These are phyloP conservation scores for Schizochytrium sp. DNA, from an alignment of 108 stramenopile species.

Conservation along the genomic window DNA sequence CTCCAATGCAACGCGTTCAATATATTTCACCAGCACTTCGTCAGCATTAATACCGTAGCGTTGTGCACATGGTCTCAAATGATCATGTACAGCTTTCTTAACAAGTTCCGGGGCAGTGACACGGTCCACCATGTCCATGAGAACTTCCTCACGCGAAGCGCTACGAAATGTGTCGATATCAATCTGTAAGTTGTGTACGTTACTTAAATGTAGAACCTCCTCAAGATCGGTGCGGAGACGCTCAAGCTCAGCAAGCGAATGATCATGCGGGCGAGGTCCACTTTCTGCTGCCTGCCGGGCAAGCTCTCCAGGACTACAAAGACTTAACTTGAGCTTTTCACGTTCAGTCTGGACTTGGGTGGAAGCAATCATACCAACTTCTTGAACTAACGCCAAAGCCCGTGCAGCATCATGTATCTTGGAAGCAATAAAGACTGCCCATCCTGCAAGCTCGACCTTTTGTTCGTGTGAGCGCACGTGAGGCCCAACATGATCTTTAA, in stretches of 20 bases:
- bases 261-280: not conserved
- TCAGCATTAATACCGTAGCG: conserved; percentile 42
- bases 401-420: not conserved
- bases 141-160: not conserved
- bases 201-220: not conserved
- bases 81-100: not conserved
- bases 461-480: conserved; percentile 28
- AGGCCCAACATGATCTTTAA: not conserved
- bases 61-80: not conserved
- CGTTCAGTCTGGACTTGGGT: conserved; percentile 26
- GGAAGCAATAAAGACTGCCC: not conserved
- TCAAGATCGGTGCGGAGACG: conserved; percentile 38
- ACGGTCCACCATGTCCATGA: conserved; percentile 47
- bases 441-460: not conserved
- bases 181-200: not conserved
- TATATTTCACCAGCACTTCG: conserved; percentile 5
- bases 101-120: conserved; percentile 33
- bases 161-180: not conserved
- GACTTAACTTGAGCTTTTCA: conserved; percentile 17
- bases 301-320: conserved; percentile 5
- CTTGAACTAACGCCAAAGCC: not conserved
- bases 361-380: conserved; percentile 19
- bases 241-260: not conserved
- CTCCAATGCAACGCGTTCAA: conserved; percentile 36
- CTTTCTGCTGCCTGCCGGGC: conserved; percentile 17